phyloP scores from a whole-genome alignment of 1,284 basidiomycete species.

The Erythrobasidium hasegawianum region DNA sequence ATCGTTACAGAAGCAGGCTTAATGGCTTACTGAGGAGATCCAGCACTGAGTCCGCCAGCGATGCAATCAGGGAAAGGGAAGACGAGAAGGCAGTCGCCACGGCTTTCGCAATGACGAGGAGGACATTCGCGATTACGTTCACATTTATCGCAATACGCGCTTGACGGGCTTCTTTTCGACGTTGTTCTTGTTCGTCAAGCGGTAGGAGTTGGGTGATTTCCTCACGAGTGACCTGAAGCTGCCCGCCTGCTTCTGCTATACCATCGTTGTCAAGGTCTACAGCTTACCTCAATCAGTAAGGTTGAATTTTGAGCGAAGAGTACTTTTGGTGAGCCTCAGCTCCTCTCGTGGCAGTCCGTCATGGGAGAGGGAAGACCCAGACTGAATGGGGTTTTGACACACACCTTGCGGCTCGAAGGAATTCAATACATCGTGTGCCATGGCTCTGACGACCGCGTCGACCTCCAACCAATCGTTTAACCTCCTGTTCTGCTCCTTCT shows the following conservation, averaged over 20 bases:
- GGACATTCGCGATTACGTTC: slow-evolving; percentile 51
- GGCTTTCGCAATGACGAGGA: slow-evolving; percentile 55
- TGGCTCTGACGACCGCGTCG: slow-evolving; percentile 18
- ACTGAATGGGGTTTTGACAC: background rate
- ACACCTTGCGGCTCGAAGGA: slow-evolving; percentile 16
- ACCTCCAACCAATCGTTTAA: slow-evolving; percentile 28
- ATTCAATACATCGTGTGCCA: slow-evolving; percentile 17
- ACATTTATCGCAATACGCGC: slow-evolving; percentile 40
- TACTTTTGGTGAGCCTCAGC: background rate
- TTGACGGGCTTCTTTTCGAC: slow-evolving; percentile 15
- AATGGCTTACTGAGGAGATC: slow-evolving; percentile 52
- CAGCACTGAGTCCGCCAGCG: slow-evolving; percentile 56
- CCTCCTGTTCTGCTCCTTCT: slow-evolving; percentile 5
- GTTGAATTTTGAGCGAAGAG: background rate
- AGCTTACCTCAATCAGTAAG: too few species aligned
- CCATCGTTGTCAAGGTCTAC: slow-evolving; percentile 32
- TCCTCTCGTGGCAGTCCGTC: background rate
- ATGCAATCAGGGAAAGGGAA: slow-evolving; percentile 57
- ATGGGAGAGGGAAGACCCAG: background rate
- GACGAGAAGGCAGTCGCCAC: slow-evolving; percentile 56
- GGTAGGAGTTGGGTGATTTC: slow-evolving; percentile 14
- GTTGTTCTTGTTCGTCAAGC: slow-evolving; percentile 10
- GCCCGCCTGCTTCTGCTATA: slow-evolving; percentile 23
- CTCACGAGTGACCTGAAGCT: slow-evolving; percentile 16
- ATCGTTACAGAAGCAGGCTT: background rate